Conservation (phyloP, 257 asterid genomes). For the Prunella vulgaris region DNA sequence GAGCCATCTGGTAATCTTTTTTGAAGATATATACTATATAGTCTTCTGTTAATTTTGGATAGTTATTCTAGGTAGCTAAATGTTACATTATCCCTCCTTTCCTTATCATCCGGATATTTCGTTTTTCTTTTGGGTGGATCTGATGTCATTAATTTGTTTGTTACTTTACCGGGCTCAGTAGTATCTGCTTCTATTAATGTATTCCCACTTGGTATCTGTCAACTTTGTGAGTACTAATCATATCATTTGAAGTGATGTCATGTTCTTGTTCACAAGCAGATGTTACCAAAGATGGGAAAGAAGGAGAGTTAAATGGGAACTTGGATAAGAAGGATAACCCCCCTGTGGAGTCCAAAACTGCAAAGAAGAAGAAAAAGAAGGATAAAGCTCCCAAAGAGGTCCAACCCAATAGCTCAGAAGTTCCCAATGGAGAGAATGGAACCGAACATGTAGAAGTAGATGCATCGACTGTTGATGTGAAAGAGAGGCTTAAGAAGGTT, state of each 20-base stretch:
- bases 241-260: not conserved
- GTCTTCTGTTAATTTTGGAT: not conserved
- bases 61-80: not conserved
- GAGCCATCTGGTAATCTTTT: slow-evolving; percentile 52
- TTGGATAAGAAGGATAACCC: slow-evolving; percentile 44
- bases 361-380: slow-evolving; percentile 59
- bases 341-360: slow-evolving; percentile 49
- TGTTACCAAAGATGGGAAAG: slow-evolving; percentile 45
- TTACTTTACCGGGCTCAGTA: not conserved
- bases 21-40: not conserved
- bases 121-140: not conserved
- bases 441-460: slow-evolving; percentile 44
- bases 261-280: slow-evolving; percentile 27
- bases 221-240: not conserved
- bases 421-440: slow-evolving; percentile 40
- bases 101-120: not conserved
- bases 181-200: not conserved
- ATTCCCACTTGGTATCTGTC: not conserved
- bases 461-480: slow-evolving; percentile 48
- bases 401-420: slow-evolving; percentile 39
- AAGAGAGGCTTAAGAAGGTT: slow-evolving; percentile 71
- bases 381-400: slow-evolving; percentile 68
- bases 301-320: slow-evolving; percentile 42
- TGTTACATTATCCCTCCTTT: not conserved
- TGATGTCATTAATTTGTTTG: not conserved